Base-by-base conservation (phyloP, 257 asterid species). In the Solanum sejunctum region DNA sequence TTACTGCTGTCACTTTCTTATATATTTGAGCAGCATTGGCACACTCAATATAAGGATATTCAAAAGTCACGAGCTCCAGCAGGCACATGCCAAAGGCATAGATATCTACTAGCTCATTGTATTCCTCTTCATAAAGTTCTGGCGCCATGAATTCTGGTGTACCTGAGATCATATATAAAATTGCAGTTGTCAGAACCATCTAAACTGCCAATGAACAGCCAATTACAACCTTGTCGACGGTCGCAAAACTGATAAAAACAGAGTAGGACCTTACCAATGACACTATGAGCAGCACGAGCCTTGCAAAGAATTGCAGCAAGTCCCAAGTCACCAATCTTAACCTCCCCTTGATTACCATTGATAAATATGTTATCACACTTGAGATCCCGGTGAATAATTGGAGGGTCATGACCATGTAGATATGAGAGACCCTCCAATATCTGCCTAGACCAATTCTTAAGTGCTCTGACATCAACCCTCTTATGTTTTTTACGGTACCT, bases 91-190 rank as follows among this genome's bases (percentile, higher is more conserved):
- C 99, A 86, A 95, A 95, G 81, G 99, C 99, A 89, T 95, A 95
- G 82, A 95, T 91, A 88, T 95, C 99, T 17, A 95, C 98, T 36
- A 95, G 98, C 90, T 95, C 99, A 88, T 94, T 92, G 87, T 95
- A 95, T 84, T 95, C 94, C 91, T 95, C 99, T 92, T 95, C 99
- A 55, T 95, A 95, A 58, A 95, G 92, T 90, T 95, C 99, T 0
- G 99, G 99, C 26, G 99, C 99, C 99, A 94, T 95, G 89, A 95
- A 95, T 84, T 95, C 98, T 51, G 99, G 99, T 23, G 99, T 95
- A 82, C 99, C 99, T 95, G 85, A 80, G 67, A 87, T 58, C 86
- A 78, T 64, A 67, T 66, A 64, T 32, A 88, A 55, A 61, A 81
- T 61, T 67, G 56, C 83, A 83, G 36, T 58, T 83, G 51, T 81